Evolutionary conservation across 2,329 filamentous ascomycete species (phyloP).

Genomic region (Septoria petroselini): DNA sequence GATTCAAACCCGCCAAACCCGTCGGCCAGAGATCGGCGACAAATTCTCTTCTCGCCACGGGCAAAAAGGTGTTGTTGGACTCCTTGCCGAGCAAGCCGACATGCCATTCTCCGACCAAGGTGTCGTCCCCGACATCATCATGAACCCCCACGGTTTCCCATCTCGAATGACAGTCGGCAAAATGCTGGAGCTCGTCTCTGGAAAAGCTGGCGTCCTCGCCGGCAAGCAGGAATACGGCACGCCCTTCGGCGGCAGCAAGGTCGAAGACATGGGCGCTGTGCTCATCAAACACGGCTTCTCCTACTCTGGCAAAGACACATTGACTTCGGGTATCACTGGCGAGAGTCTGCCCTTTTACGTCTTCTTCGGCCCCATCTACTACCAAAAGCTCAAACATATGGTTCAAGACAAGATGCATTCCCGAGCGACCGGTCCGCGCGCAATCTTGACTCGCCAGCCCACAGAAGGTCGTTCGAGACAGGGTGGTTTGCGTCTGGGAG

Average conservation of each 20-base stretch:
- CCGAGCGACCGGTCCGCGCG: slow-evolving; percentile 81
- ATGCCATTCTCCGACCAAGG: slow-evolving; percentile 92
- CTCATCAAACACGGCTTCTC: slow-evolving; percentile 87
- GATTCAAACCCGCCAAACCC: slow-evolving; percentile 91
- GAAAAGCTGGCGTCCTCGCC: slow-evolving; percentile 84
- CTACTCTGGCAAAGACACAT: slow-evolving; percentile 95
- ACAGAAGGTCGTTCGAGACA: slow-evolving; percentile 92
- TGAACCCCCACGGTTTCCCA: slow-evolving; percentile 99
- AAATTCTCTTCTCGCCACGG: slow-evolving; percentile 99
- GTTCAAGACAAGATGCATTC: slow-evolving; percentile 99
- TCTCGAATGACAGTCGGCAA: slow-evolving; percentile 99
- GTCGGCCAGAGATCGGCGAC: slow-evolving; percentile 90
- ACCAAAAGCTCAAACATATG: slow-evolving; percentile 99
- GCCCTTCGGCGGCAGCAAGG: slow-evolving; percentile 76
- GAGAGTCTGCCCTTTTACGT: slow-evolving; percentile 93
- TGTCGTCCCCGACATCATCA: slow-evolving; percentile 96
- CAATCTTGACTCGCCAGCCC: slow-evolving; percentile 89
- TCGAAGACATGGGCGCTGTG: slow-evolving; percentile 84
- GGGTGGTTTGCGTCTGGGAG: slow-evolving; percentile 86
- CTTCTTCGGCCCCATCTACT: slow-evolving; percentile 98
- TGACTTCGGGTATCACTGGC: slow-evolving; percentile 91
- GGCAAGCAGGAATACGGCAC: slow-evolving; percentile 88
- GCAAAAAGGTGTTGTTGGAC: slow-evolving; percentile 95
- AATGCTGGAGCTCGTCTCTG: slow-evolving; percentile 89
- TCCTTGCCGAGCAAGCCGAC: slow-evolving; percentile 94